phyloP scores from a whole-genome alignment of 768 basidiomycete genomes.

The Pleurotus tuber-regium region DNA sequence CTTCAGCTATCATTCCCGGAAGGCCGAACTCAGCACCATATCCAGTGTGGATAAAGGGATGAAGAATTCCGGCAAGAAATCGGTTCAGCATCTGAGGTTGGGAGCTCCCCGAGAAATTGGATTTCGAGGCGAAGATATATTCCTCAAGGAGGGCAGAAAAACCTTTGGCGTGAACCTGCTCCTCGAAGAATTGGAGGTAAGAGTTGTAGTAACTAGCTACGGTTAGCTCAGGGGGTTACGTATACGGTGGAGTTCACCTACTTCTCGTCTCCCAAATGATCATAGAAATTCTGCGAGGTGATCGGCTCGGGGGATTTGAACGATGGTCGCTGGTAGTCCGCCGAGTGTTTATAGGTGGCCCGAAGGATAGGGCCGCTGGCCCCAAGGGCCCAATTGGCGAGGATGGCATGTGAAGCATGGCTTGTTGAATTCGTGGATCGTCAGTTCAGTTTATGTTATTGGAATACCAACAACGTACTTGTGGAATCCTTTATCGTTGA shows the following conservation, averaged over 20 bases:
- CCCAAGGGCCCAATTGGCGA: slow-evolving; percentile 62
- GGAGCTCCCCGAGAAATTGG: slow-evolving; percentile 40
- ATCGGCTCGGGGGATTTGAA: slow-evolving; percentile 45
- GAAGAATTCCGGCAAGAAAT: slow-evolving; percentile 50
- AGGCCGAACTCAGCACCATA: slow-evolving; percentile 59
- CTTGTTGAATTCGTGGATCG: slow-evolving; percentile 28
- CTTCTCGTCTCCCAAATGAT: slow-evolving; percentile 58
- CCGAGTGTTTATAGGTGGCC: slow-evolving; percentile 36
- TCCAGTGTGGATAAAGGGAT: slow-evolving; percentile 59
- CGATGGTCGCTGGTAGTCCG: slow-evolving; percentile 31
- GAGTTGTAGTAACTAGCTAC: slow-evolving; percentile 63
- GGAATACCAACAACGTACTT: slow-evolving; percentile 30
- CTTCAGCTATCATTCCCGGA: slow-evolving; percentile 52
- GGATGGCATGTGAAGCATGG: slow-evolving; percentile 55
- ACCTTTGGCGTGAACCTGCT: slow-evolving; percentile 39
- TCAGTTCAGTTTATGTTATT: slow-evolving; percentile 16
- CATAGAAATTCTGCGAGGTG: slow-evolving; percentile 43
- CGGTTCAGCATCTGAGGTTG: slow-evolving; percentile 43
- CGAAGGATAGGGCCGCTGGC: slow-evolving; percentile 38
- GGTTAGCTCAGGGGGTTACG: no score
- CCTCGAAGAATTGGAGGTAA: slow-evolving; percentile 56
- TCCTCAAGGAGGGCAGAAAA: slow-evolving; percentile 50
- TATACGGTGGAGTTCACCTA: no score
- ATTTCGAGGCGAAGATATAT: slow-evolving; percentile 54
- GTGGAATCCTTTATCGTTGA: slow-evolving; percentile 39